These are phyloP conservation scores for Pyrenochaeta sp. DNA, from an alignment of 2,329 filamentous ascomycete species.

Conservation along the genomic window DNA sequence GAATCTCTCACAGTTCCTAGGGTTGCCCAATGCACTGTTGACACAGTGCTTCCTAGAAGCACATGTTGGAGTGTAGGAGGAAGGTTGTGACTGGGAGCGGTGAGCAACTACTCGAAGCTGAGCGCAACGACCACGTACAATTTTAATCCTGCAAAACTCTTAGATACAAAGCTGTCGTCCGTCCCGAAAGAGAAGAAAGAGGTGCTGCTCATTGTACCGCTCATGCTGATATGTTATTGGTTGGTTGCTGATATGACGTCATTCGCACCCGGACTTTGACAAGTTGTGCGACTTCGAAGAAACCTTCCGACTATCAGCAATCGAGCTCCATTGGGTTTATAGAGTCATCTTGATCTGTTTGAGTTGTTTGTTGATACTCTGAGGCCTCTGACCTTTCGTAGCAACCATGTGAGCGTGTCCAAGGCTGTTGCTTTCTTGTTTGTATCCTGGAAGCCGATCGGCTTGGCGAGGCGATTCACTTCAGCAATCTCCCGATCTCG, in stretches of 20 bases:
- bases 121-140: conserved; percentile 30
- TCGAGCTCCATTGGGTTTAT: background rate
- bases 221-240: conserved; percentile 44
- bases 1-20: conserved; percentile 40
- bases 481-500: conserved; percentile 13
- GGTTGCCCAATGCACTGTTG: conserved; percentile 43
- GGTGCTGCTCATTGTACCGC: conserved; percentile 24
- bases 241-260: conserved; percentile 35
- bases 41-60: conserved; percentile 31
- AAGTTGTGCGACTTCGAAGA: background rate
- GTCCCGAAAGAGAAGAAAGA: conserved; percentile 48
- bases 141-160: conserved; percentile 38
- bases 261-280: conserved; percentile 6
- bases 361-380: background rate
- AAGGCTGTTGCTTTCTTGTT: conserved; percentile 35
- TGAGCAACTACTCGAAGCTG: conserved; percentile 5
- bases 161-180: conserved; percentile 44
- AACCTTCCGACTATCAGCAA: background rate
- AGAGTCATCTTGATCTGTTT: background rate
- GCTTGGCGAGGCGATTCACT: conserved; percentile 30
- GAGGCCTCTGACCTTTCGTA: background rate
- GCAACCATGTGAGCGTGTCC: conserved; percentile 2
- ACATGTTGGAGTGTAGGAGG: conserved; percentile 37
- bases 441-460: conserved; percentile 38
- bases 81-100: conserved; percentile 34